A percentile compares a stretch with the other conserved stretches of the same genome.
Conservation (phyloP, 148 eudicot genomes). For the Rhododendron simsii region DNA sequence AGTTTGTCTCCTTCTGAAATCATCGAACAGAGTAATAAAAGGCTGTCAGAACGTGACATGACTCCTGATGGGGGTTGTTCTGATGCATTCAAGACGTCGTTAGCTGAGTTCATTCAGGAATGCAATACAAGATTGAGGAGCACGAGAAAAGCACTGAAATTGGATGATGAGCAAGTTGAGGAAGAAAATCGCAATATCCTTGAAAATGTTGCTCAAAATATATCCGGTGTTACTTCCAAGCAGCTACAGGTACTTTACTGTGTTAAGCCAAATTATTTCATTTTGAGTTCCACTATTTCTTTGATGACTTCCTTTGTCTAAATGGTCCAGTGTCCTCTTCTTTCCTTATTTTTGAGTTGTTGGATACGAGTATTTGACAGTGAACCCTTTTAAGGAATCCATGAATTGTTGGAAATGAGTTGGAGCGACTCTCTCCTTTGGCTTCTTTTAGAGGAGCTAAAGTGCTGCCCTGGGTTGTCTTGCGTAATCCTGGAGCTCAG, state of each 20-base stretch:
- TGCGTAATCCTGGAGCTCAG: background rate
- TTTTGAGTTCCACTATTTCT: background rate
- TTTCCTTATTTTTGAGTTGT: background rate
- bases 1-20: slow-evolving; percentile 52
- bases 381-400: background rate
- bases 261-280: background rate
- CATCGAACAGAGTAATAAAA: slow-evolving; percentile 30
- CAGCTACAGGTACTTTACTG: slow-evolving; percentile 62
- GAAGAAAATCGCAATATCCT: slow-evolving; percentile 15
- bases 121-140: slow-evolving; percentile 20
- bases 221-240: slow-evolving; percentile 47
- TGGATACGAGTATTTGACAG: background rate
- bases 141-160: slow-evolving; percentile 21
- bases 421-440: background rate
- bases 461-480: background rate
- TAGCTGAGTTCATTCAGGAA: slow-evolving; percentile 43
- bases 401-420: background rate
- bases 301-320: background rate
- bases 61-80: slow-evolving; percentile 61
- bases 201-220: slow-evolving; percentile 35
- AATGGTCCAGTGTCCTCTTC: background rate
- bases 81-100: slow-evolving; percentile 42
- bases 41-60: slow-evolving; percentile 42
- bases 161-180: slow-evolving; percentile 19
- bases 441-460: background rate